These are phyloP conservation scores for Xylona heveae DNA, from an alignment of 495 filamentous ascomycete genomes.

Conservation along the genomic window DNA sequence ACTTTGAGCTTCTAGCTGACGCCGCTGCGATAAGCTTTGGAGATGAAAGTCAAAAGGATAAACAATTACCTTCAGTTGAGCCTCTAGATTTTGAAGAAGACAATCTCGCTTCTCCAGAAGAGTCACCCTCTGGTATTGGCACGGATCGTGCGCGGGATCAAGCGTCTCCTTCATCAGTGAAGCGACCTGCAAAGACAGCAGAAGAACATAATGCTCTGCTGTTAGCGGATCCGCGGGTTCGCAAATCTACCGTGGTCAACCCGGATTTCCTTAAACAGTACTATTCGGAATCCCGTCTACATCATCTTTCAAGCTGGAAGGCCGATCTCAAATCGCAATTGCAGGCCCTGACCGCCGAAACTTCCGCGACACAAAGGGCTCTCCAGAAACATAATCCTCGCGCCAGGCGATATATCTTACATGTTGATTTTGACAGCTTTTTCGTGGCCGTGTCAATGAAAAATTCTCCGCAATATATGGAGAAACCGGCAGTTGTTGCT, in stretches of 20 bases:
- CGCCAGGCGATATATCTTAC: slow-evolving; percentile 64
- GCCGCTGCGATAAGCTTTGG: no score
- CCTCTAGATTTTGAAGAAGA: no score
- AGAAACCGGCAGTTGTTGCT: slow-evolving; percentile 77
- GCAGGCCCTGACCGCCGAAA: slow-evolving; percentile 53
- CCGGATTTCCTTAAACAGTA: slow-evolving; percentile 86
- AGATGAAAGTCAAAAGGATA: no score
- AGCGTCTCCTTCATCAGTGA: neutral
- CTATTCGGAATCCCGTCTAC: slow-evolving; percentile 79
- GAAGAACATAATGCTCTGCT: slow-evolving; percentile 81
- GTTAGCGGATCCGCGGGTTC: slow-evolving; percentile 59
- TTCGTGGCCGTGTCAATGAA: slow-evolving; percentile 89
- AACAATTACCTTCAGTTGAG: no score
- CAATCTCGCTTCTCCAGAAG: no score
- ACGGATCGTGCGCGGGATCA: no score
- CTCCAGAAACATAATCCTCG: slow-evolving; percentile 29
- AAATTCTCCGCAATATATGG: slow-evolving; percentile 42
- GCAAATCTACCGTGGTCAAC: slow-evolving; percentile 69
- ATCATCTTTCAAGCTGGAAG: slow-evolving; percentile 93
- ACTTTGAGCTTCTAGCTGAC: no score
- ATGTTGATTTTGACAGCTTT: slow-evolving; percentile 95
- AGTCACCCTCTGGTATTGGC: no score
- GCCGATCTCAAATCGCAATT: slow-evolving; percentile 74
- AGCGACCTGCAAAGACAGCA: slow-evolving; percentile 32
- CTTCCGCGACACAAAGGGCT: slow-evolving; percentile 28